These are phyloP conservation scores for Phytophthora foliorum DNA, from an alignment of 352 stramenopile species.

Conservation along the genomic window DNA sequence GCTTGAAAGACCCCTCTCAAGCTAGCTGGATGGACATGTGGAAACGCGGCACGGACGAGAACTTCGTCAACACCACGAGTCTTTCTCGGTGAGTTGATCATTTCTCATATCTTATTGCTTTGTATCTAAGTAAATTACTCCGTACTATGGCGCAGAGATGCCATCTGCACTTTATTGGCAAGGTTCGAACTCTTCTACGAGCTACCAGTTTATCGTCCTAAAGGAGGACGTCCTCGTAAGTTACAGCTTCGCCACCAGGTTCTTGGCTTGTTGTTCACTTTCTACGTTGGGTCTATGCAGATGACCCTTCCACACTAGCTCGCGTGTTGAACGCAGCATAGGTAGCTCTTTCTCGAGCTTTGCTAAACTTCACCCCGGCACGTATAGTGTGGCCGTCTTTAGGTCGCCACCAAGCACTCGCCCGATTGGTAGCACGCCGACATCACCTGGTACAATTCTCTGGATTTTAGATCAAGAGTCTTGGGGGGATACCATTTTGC, in stretches of 20 bases:
- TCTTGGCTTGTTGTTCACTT: too few species aligned
- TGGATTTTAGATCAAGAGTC: too few species aligned
- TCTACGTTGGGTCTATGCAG: too few species aligned
- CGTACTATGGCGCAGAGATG: neutral
- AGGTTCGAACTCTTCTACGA: neutral
- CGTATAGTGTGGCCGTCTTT: slow-evolving; percentile 8
- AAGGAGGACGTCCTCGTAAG: neutral
- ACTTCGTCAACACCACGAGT: neutral
- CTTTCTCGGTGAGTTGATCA: neutral
- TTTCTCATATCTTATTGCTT: neutral
- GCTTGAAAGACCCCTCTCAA: neutral
- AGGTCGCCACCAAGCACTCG: neutral
- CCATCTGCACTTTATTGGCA: too few species aligned
- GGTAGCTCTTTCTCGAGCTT: too few species aligned
- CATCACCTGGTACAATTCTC: slow-evolving; percentile 16
- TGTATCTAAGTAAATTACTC: neutral
- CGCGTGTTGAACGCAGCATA: too few species aligned
- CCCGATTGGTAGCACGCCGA: neutral
- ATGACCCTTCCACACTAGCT: too few species aligned
- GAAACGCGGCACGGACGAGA: neutral
- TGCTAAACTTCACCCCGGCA: neutral
- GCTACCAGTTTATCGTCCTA: neutral
- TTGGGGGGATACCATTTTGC: too few species aligned
- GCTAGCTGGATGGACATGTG: neutral
- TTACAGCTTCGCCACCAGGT: too few species aligned